Evolutionary conservation across 78 protist genomes (phyloP).

Genomic region (Paulinella micropora): DNA sequence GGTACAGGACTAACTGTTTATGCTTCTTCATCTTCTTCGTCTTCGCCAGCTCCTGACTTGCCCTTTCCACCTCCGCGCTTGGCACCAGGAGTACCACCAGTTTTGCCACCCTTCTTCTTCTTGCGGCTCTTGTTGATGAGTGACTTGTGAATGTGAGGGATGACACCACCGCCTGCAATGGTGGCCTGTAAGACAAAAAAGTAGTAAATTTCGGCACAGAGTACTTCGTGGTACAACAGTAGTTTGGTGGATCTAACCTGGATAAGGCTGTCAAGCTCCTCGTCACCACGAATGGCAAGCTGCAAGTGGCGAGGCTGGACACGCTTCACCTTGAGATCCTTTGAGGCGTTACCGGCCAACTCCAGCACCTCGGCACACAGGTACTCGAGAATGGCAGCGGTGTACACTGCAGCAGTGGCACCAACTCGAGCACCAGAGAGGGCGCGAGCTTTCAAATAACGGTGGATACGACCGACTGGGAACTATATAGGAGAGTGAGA

Average conservation of each 20-base stretch:
- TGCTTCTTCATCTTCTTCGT: too few relatives aligned
- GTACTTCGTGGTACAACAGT: too few relatives aligned
- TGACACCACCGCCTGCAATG: slow-evolving; percentile 88
- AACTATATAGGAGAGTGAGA: slow-evolving; percentile 26
- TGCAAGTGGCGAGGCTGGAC: slow-evolving; percentile 88
- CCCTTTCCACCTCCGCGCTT: not conserved
- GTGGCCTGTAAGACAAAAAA: slow-evolving; percentile 41
- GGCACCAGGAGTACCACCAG: not conserved
- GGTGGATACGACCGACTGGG: slow-evolving; percentile 80
- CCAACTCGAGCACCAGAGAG: slow-evolving; percentile 57
- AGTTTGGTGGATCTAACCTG: too few relatives aligned
- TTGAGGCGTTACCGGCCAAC: slow-evolving; percentile 75
- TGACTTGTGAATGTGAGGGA: slow-evolving; percentile 80
- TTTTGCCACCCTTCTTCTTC: not conserved
- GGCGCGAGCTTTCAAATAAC: slow-evolving; percentile 59
- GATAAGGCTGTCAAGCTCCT: slow-evolving; percentile 74
- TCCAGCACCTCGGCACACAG: slow-evolving; percentile 67
- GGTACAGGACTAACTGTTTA: too few relatives aligned
- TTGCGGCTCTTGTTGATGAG: slow-evolving; percentile 38
- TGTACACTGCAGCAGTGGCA: slow-evolving; percentile 77
- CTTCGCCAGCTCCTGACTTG: too few relatives aligned
- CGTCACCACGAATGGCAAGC: slow-evolving; percentile 86
- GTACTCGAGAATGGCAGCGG: slow-evolving; percentile 83
- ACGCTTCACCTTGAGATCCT: slow-evolving; percentile 69
- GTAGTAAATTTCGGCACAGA: not conserved